A percentile compares a stretch with the other conserved stretches of the same genome.
Conservation (phyloP, 1,139 yeast genomes). For the Taphrina wiesneri region DNA sequence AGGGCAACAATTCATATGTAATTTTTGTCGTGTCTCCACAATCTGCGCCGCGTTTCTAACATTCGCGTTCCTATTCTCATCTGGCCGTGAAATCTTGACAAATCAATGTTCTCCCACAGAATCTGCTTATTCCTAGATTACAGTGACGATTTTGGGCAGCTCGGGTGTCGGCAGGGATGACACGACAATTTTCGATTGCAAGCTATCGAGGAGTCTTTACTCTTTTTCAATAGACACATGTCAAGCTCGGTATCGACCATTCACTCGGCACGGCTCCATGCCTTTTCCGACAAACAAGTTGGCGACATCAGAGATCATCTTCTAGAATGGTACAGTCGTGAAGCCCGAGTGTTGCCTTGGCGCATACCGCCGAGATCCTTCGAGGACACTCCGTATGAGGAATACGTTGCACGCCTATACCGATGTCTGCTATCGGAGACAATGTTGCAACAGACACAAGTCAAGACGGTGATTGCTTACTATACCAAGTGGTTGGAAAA, state of each 20-base stretch:
- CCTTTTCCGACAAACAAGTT: background rate
- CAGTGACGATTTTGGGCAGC: too few species aligned
- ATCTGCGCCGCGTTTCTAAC: background rate
- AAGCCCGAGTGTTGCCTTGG: constrained; percentile 36
- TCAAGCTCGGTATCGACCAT: background rate
- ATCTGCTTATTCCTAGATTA: too few species aligned
- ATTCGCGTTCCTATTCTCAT: too few species aligned
- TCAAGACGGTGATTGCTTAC: constrained; percentile 36
- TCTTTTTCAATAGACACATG: background rate
- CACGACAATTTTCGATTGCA: too few species aligned
- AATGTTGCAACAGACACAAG: constrained; percentile 38
- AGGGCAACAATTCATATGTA: background rate
- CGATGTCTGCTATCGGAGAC: constrained; percentile 36
- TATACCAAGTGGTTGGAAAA: constrained; percentile 34
- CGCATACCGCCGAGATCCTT: constrained; percentile 25
- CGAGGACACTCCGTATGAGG: background rate
- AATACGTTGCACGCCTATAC: constrained; percentile 32
- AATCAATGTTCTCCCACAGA: too few species aligned
- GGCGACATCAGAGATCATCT: background rate
- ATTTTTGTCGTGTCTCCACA: background rate
- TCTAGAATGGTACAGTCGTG: constrained; percentile 28
- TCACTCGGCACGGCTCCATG: background rate
- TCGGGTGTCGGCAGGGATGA: too few species aligned
- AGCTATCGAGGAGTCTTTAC: background rate
- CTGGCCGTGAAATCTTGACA: too few species aligned